Evolutionary conservation across 2,329 filamentous ascomycete genomes (phyloP).

Genomic region (Onygena corvina): DNA sequence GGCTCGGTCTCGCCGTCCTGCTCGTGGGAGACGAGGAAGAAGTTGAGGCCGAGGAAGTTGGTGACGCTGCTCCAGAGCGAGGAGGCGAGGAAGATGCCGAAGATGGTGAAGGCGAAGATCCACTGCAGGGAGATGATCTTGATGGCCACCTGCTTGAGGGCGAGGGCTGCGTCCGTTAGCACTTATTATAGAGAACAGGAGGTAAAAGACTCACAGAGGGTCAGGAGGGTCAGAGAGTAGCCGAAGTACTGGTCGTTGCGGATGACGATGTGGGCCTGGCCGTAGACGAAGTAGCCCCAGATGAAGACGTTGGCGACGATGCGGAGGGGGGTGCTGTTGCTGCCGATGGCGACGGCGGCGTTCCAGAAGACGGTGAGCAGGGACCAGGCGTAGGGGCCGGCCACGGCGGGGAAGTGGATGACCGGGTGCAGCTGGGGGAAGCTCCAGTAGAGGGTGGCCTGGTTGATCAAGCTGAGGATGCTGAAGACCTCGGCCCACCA

Average conservation of each 20-base stretch:
- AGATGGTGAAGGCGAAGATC: slow-evolving; percentile 83
- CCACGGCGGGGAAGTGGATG: slow-evolving; percentile 64
- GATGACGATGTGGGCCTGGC: slow-evolving; percentile 58
- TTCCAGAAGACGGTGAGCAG: slow-evolving; percentile 83
- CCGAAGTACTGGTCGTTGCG: slow-evolving; percentile 71
- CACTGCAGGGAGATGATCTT: slow-evolving; percentile 72
- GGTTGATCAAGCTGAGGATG: slow-evolving; percentile 70
- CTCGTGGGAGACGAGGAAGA: slow-evolving; percentile 25
- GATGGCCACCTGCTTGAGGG: slow-evolving; percentile 61
- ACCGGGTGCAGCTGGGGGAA: slow-evolving; percentile 59
- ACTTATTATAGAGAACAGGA: not conserved
- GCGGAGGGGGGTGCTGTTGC: slow-evolving; percentile 54
- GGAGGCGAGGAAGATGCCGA: slow-evolving; percentile 47
- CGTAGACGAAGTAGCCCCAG: slow-evolving; percentile 69
- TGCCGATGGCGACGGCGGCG: slow-evolving; percentile 68
- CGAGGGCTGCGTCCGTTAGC: slow-evolving; percentile 42
- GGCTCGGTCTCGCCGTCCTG: slow-evolving; percentile 44
- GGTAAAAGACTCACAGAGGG: slow-evolving; percentile 47
- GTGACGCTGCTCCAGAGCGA: slow-evolving; percentile 41
- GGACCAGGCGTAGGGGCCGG: slow-evolving; percentile 72
- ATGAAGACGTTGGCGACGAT: slow-evolving; percentile 80
- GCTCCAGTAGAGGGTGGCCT: slow-evolving; percentile 67
- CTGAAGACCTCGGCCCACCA: slow-evolving; percentile 64
- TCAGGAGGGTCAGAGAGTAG: slow-evolving; percentile 61
- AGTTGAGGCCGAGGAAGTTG: slow-evolving; percentile 27